Base-by-base conservation (phyloP, 2,329 filamentous ascomycete species). In the Fusarium fracticaudum region DNA sequence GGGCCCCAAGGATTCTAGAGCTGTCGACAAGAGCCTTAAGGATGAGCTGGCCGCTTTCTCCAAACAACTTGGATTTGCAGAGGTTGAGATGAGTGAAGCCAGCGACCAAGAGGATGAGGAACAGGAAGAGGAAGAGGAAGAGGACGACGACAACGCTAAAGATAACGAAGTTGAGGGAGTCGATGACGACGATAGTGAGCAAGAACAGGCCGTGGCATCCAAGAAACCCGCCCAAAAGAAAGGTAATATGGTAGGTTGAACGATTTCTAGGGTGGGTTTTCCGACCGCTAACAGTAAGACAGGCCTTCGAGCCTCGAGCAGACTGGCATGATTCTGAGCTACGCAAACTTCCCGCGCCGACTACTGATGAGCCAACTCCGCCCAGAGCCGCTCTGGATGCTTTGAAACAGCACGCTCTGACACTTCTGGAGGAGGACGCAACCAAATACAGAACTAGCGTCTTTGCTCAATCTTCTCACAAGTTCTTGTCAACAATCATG, bases 401-500 rank as follows among this genome's bases (percentile, higher is more conserved):
- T 43, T 80, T 93, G 50, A 91, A 94, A 78, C 84, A 90, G 20
- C 91, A 97, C 81, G 95, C 94, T 8, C 89, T 90, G 70, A 86
- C 88, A 15, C 86, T 98, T 12, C 85, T 98, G 26, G 91, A 97
- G 61, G 87, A 90, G 33, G 96, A 99, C 80, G 93, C 93, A 70
- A 87, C 90, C 45, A 86, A 90, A 53, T 99, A 98, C 84, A 88
- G 88, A 63, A 89, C 91, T 33, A 92, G 94, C 75, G 86, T 93
- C 64, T 91, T 93, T 12, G 91, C 94, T 58, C 94, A 94, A 33
- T 96, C 96, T 6, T 96, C 95, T 45, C 93, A 97, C 83, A 97
- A 95, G 82, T 99, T 99, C 86, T 92, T 98, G 87, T 94, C 95
- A 4, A 97, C 95, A 24, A 98, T 99, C 81, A 98, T 98, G 94